A percentile compares a stretch with the other conserved stretches of the same genome.
Conservation (phyloP, 164 flowering plant genomes). For the Magnolia changhungtana region DNA sequence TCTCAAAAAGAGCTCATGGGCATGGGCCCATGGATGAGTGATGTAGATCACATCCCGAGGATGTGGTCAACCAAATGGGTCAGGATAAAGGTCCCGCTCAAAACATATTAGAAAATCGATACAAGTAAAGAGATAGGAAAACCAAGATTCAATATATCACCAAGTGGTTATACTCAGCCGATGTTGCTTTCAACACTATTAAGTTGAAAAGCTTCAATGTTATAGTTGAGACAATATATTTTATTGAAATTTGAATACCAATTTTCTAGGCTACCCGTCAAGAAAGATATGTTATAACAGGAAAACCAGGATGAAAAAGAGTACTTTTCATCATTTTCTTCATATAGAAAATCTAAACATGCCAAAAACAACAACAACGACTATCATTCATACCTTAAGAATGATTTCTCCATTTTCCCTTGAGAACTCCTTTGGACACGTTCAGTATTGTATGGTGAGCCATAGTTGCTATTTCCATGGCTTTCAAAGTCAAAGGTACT, state of each 20-base stretch:
- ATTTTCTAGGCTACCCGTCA: background rate
- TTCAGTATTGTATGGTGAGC: slow-evolving; percentile 58
- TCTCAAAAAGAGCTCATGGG: no score
- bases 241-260: background rate
- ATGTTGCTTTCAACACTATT: no score
- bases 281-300: background rate
- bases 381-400: slow-evolving; percentile 60
- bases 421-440: slow-evolving; percentile 75
- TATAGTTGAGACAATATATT: no score
- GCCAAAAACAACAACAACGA: background rate
- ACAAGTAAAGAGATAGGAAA: no score
- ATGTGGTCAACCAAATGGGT: no score
- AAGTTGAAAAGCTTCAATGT: no score
- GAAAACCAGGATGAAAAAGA: background rate
- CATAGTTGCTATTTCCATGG: slow-evolving; percentile 89
- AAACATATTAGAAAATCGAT: no score
- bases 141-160: no score
- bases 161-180: no score
- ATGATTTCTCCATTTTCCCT: slow-evolving; percentile 98
- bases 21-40: no score
- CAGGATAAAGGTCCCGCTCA: no score
- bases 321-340: background rate
- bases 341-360: background rate
- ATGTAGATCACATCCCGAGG: no score
- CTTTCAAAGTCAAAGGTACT: slow-evolving; percentile 73